phyloP scores from a whole-genome alignment of 768 basidiomycete genomes.

The Sarcodon sp. region DNA sequence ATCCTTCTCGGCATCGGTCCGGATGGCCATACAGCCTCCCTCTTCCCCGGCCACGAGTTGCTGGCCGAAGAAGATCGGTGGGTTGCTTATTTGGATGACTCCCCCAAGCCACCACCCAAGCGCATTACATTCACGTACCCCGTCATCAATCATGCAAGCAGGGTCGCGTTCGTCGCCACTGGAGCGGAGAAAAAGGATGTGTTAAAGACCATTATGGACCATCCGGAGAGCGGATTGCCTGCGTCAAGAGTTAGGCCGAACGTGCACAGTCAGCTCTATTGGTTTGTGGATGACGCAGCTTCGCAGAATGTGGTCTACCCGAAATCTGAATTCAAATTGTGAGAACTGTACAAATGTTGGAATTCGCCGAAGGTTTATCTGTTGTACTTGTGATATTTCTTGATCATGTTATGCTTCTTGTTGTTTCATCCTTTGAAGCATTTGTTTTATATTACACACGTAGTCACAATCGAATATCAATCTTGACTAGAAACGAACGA shows the following conservation, averaged over 20 bases:
- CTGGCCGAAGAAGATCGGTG: constrained; percentile 83
- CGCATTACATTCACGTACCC: constrained; percentile 90
- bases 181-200: constrained; percentile 76
- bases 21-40: constrained; percentile 95
- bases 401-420: too few species aligned
- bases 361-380: too few species aligned
- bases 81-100: constrained; percentile 90
- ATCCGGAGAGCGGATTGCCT: constrained; percentile 67
- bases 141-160: constrained; percentile 80
- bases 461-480: too few species aligned
- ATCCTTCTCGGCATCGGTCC: constrained; percentile 95
- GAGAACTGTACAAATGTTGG: constrained; percentile 4
- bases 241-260: constrained; percentile 70
- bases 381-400: background rate
- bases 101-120: constrained; percentile 84
- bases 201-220: constrained; percentile 63
- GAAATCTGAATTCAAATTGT: constrained; percentile 46
- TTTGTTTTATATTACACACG: too few species aligned
- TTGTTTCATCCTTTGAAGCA: too few species aligned
- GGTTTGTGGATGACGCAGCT: constrained; percentile 91
- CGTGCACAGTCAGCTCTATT: constrained; percentile 76
- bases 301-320: constrained; percentile 46
- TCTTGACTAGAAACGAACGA: too few species aligned
- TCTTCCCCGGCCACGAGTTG: constrained; percentile 89
- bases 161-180: constrained; percentile 80